Base-by-base conservation (phyloP, 2,329 filamentous ascomycete genomes). In the Alternaria dauci region DNA sequence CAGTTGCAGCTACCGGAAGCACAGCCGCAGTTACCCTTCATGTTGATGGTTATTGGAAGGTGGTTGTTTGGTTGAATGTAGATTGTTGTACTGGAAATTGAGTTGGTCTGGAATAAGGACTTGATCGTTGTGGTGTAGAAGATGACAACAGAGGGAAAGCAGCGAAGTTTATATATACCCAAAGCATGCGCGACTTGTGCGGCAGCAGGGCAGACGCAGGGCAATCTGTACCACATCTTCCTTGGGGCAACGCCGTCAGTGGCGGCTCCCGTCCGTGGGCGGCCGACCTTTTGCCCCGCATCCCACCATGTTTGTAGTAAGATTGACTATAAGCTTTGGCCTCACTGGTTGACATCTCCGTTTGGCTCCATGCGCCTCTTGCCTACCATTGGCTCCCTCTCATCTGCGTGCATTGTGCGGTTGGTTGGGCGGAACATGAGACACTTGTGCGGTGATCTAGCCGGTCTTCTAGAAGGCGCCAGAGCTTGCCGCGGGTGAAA, bases 11-110 rank as follows among this genome's bases (percentile, higher is more conserved):
- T 51, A 18, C 64, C 66, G 18, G 67, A 58, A 52, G 66, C 59
- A 61, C 71, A 73, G 55, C 69, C 70, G 59, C 70, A 72, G 69
- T 71, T 69, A 43, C 67, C 67, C 59, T 65, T 69, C 53, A 60
- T 67, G 18, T 38, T 58, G 58, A 54, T 58, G 48, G 28, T 39
- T 48, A 42, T 38, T 44, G 26, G 36, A 47, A 34, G 43, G 18
- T 30, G 38, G 48, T 60, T 55, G 41, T 25, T 59, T 50, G 26
- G 39, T 48, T 48, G 47, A 11, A 46, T 14, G 5, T 18, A 26
- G 20, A 7, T 18, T 58, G 34, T 12, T 34, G 9, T 36, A 28
- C 16, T 42, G 26, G 32, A 47, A n/a, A 12, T 53, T 54, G 51
- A 25, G 8, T 52, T n/a, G 30, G 56, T 11, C 36, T 46, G 57